Base-by-base conservation (phyloP, 2,329 filamentous ascomycete species). In the Penicillium sp. region DNA sequence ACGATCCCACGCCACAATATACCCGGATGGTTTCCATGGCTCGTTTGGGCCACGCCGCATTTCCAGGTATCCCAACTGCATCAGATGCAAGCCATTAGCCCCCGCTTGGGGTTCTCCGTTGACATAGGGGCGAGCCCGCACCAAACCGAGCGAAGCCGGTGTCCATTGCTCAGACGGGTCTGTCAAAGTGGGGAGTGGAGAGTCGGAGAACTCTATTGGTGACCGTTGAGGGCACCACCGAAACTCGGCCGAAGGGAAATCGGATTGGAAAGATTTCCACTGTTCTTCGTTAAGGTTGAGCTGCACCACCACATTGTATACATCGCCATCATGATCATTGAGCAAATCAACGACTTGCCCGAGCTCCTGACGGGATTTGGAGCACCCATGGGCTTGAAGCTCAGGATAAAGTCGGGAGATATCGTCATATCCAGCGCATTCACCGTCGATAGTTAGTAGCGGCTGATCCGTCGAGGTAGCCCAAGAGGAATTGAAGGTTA, bases 1-100 rank as follows among this genome's bases (percentile, higher is more conserved):
- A 33, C 74, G 70, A 56, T 77, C 73, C 69, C 70, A 75, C 27
- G 67, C 65, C 48, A 76, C 65, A 24, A 76, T 68, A 54, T 77
- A 70, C 6, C 72, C 74, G 1, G 73, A 72, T 37, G 64, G 57
- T 43, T 62, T 59, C 70, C 72, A 76, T 13, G 55, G 33, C 31
- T 59, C n/a, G 4, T 52, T 13, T 14, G 46, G 41, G 19, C 52
- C 59, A 16, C 49, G 48, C 35, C 67, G 66, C 60, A 62, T 62
- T n/a, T 66, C 64, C 27, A 77, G 56, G 55, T 65, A 70, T 3
- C 75, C 75, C 24, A 76, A 65, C 57, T 76, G 74, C 60, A 77
- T 69, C 31, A 76, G 48, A 54, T 73, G 68, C 44, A 74, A 59
- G 33, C 59, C 59, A 21, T 59, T 60, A 10, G 65, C 61, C 46